phyloP scores from a whole-genome alignment of 1,284 basidiomycete species.

The Ustilago curta region DNA sequence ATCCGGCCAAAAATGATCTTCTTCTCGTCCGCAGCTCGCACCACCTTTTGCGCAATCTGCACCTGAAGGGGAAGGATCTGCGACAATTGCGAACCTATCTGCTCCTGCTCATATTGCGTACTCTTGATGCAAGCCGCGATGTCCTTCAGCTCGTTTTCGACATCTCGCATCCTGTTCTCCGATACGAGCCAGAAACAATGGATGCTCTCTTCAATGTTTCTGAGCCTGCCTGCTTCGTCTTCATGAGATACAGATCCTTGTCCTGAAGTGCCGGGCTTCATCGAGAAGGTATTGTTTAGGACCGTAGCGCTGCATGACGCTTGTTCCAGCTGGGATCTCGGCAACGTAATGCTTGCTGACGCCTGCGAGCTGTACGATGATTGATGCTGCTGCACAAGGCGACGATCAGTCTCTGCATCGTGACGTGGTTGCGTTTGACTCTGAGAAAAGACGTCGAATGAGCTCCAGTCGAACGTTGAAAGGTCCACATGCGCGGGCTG shows the following conservation, averaged over 20 bases:
- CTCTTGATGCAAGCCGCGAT: conserved; percentile 1
- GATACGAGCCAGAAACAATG: conserved; percentile 35
- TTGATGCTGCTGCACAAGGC: conserved; percentile 1
- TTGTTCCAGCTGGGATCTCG: background rate
- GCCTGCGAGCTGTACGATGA: background rate
- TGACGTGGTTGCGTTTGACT: background rate
- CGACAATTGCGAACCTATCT: background rate
- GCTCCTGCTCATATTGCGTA: conserved; percentile 9
- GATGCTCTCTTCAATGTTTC: conserved; percentile 18
- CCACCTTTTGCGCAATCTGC: conserved; percentile 17
- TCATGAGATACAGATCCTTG: background rate
- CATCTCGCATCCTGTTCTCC: conserved; percentile 17
- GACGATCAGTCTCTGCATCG: background rate
- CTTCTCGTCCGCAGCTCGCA: conserved; percentile 20
- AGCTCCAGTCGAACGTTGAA: background rate
- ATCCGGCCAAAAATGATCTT: conserved; percentile 21
- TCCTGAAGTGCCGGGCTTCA: background rate
- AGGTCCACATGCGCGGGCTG: background rate
- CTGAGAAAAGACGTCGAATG: background rate
- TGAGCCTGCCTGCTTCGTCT: conserved; percentile 4
- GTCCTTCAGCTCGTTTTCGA: conserved; percentile 22
- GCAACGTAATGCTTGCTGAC: background rate
- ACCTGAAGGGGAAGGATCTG: conserved; percentile 27
- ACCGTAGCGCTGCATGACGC: background rate
- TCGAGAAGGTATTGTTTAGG: background rate